Conservation (phyloP, 345 rosid species). For the Brassica cretica region DNA sequence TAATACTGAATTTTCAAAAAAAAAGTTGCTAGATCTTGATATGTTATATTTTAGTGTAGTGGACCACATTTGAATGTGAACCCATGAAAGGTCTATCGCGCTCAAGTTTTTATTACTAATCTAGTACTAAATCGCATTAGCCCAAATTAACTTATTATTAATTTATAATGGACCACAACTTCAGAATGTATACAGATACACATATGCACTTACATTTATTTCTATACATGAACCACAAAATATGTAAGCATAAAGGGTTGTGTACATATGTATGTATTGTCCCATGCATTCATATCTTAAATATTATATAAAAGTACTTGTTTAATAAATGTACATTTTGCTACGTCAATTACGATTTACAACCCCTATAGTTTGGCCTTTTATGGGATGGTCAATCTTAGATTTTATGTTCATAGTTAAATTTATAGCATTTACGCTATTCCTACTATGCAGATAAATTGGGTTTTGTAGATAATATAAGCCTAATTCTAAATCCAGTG, state of each 20-base stretch:
- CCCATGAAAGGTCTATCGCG: slow-evolving; percentile 39
- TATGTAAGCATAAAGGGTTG: neutral
- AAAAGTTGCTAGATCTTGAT: slow-evolving; percentile 2
- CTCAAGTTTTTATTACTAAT: slow-evolving; percentile 37
- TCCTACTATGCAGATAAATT: neutral
- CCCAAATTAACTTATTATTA: slow-evolving; percentile 9
- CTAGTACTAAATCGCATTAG: slow-evolving; percentile 34
- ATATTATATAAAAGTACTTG: neutral
- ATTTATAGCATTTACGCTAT: neutral
- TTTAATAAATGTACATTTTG: neutral
- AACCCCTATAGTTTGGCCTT: neutral
- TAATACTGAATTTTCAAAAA: slow-evolving; percentile 12
- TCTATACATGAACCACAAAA: neutral
- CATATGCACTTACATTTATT: neutral
- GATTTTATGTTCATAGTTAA: neutral
- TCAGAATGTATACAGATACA: neutral
- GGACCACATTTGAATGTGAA: slow-evolving; percentile 36
- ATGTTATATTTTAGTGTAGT: neutral
- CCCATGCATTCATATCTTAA: slow-evolving; percentile 5
- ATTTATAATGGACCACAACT: slow-evolving; percentile 23
- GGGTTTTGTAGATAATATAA: neutral
- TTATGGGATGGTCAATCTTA: neutral
- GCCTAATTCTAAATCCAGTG: neutral
- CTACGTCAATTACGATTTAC: neutral
- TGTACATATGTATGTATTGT: neutral